Evolutionary conservation across 495 filamentous ascomycete species (phyloP).

Genomic region (Darksidea phi): DNA sequence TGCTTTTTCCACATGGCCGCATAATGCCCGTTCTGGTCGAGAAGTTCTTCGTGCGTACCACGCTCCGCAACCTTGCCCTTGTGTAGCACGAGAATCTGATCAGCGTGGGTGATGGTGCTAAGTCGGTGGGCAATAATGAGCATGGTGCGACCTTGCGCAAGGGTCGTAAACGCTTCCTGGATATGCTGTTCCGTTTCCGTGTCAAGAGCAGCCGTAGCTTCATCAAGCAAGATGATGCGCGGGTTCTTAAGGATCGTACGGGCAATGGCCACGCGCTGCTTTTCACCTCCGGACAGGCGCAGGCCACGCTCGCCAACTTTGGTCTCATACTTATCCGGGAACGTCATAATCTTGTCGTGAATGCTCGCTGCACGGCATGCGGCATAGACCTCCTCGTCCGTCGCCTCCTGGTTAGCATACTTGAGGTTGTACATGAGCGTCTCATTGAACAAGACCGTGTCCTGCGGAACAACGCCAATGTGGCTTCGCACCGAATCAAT

Average conservation of each 20-base stretch:
- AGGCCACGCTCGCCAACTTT: conserved; percentile 94
- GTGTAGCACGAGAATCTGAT: conserved; percentile 91
- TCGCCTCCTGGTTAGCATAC: conserved; percentile 84
- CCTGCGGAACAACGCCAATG: conserved; percentile 95
- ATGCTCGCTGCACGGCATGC: conserved; percentile 91
- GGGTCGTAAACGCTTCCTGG: conserved; percentile 75
- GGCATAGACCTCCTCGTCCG: conserved; percentile 83
- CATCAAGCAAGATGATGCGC: conserved; percentile 91
- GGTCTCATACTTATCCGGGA: conserved; percentile 88
- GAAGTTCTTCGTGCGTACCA: conserved; percentile 82
- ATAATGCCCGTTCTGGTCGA: conserved; percentile 76
- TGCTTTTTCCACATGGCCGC: conserved; percentile 96
- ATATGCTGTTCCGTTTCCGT: conserved; percentile 97
- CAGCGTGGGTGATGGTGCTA: conserved; percentile 89
- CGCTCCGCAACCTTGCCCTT: conserved; percentile 79
- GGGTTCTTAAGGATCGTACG: conserved; percentile 95
- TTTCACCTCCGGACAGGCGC: conserved; percentile 90
- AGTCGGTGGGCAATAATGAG: conserved; percentile 83
- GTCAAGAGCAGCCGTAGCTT: conserved; percentile 93
- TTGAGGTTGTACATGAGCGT: conserved; percentile 94
- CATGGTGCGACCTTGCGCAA: conserved; percentile 82
- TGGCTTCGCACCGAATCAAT: conserved; percentile 88
- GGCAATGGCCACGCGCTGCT: conserved; percentile 95
- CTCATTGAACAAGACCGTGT: conserved; percentile 96
- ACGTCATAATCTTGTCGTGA: conserved; percentile 89